Evolutionary conservation across 306 rosid species (phyloP).

Genomic region (Prunus armeniaca): DNA sequence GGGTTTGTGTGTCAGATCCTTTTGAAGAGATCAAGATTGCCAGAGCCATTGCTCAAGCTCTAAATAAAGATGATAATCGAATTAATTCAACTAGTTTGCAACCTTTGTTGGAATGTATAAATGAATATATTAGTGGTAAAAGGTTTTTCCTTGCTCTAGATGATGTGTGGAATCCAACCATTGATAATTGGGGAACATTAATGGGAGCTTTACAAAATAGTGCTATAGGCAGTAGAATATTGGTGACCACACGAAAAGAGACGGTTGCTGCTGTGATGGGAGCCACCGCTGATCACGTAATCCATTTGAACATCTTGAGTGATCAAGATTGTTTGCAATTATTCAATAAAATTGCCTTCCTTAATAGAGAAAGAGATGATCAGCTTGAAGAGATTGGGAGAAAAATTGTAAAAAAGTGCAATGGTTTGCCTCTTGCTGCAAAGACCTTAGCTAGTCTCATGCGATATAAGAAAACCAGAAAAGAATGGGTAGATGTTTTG

Average conservation of each 20-base stretch:
- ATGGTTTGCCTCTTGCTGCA: too few species aligned
- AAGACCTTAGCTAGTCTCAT: too few species aligned
- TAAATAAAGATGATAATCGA: not conserved
- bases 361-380: too few species aligned
- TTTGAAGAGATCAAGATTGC: not conserved
- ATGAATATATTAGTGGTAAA: not conserved
- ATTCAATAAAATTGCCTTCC: not conserved
- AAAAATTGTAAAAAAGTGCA: too few species aligned
- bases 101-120: not conserved
- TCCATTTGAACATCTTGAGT: not conserved
- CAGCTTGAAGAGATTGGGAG: too few species aligned
- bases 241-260: slow-evolving; percentile 6
- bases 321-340: not conserved
- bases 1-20: not conserved
- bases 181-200: not conserved
- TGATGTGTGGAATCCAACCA: slow-evolving; percentile 4
- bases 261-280: not conserved
- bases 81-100: not conserved
- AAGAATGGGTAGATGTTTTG: not conserved
- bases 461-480: not conserved
- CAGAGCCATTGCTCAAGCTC: not conserved
- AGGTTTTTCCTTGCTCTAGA: slow-evolving; percentile 10
- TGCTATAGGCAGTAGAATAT: not conserved
- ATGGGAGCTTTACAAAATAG: not conserved
- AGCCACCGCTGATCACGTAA: not conserved